phyloP scores from a whole-genome alignment of 352 stramenopile species.

The Thalassiosira ordinaria region DNA sequence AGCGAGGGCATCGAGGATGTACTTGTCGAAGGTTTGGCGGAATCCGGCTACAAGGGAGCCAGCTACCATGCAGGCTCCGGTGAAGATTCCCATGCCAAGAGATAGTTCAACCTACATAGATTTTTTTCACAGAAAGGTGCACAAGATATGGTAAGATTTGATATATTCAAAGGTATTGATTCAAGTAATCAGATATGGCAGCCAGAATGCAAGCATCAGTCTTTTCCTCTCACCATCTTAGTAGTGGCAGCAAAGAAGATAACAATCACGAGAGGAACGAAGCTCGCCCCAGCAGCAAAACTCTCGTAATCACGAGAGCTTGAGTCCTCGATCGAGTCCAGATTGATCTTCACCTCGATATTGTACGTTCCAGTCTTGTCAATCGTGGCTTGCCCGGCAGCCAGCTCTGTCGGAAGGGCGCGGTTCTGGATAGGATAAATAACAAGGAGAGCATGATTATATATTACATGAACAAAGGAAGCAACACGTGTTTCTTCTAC shows the following conservation, averaged over 20 bases:
- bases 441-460: too few relatives aligned
- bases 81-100: conserved; percentile 71
- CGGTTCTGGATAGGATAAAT: conserved; percentile 7
- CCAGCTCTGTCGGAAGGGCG: conserved; percentile 15
- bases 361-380: conserved; percentile 36
- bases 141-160: too few relatives aligned
- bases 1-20: conserved; percentile 68
- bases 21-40: conserved; percentile 65
- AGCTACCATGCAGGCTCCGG: conserved; percentile 72
- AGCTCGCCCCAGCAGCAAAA: conserved; percentile 60
- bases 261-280: conserved; percentile 70
- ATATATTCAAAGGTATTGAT: too few relatives aligned
- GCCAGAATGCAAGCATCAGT: too few relatives aligned
- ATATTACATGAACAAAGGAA: neutral
- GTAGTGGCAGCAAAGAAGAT: conserved; percentile 68
- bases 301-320: conserved; percentile 52
- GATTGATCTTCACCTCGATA: conserved; percentile 48
- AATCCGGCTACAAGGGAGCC: conserved; percentile 62
- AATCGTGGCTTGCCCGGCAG: conserved; percentile 38
- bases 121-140: too few relatives aligned
- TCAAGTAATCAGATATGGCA: too few relatives aligned
- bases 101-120: conserved; percentile 79
- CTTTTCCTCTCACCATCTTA: conserved; percentile 72
- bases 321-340: conserved; percentile 28
- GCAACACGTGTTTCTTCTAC: neutral